phyloP scores from a whole-genome alignment of 2,329 filamentous ascomycete genomes.

The Triangularia setosa region DNA sequence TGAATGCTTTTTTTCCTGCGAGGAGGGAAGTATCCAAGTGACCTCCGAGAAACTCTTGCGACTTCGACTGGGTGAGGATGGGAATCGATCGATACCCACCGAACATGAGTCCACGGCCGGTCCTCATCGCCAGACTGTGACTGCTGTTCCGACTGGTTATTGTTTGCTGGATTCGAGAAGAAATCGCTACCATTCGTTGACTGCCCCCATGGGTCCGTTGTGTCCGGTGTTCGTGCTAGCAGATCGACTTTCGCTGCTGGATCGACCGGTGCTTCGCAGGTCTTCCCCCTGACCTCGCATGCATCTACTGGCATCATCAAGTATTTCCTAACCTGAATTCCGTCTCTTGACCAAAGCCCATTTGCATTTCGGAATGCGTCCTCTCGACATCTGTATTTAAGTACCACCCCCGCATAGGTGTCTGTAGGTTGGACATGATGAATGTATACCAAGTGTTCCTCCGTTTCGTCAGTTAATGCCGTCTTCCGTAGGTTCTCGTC shows the following conservation, averaged over 20 bases:
- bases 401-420: constrained; percentile 84
- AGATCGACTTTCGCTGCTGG: constrained; percentile 44
- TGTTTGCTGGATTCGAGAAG: constrained; percentile 37
- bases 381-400: constrained; percentile 83
- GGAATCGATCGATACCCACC: constrained; percentile 80
- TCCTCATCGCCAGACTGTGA: constrained; percentile 46
- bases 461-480: constrained; percentile 50
- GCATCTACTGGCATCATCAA: constrained; percentile 85
- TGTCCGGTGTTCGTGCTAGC: constrained; percentile 47
- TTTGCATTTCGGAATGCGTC: constrained; percentile 83
- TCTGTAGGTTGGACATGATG: constrained; percentile 80
- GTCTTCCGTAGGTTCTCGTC: constrained; percentile 50
- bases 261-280: constrained; percentile 52
- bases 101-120: constrained; percentile 76
- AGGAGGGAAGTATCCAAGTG: constrained; percentile 88
- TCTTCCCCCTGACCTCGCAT: constrained; percentile 75
- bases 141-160: constrained; percentile 24
- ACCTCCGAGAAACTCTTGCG: constrained; percentile 72
- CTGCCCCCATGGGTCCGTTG: constrained; percentile 28
- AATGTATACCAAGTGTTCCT: constrained; percentile 82
- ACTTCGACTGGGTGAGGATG: constrained; percentile 72
- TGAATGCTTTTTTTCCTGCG: constrained; percentile 77
- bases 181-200: constrained; percentile 34
- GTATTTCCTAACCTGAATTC: constrained; percentile 76
- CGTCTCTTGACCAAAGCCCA: constrained; percentile 91